Evolutionary conservation across 305 asterid species (phyloP).

Genomic region (Ajuga reptans): DNA sequence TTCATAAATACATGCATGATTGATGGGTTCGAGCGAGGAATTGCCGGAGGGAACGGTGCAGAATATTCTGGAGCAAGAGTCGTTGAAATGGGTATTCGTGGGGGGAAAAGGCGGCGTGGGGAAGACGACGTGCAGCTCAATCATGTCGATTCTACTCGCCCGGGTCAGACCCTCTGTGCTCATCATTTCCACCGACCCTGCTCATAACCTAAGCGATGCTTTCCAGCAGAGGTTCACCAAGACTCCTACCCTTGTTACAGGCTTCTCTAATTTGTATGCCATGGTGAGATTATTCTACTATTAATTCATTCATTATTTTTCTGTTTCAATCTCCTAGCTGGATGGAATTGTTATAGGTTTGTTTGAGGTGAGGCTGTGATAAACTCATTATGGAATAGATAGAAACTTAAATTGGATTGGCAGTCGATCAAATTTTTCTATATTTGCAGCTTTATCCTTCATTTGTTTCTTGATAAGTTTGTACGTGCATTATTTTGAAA

Average conservation of each 20-base stretch:
- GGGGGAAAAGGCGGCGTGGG: slow-evolving; percentile 88
- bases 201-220: slow-evolving; percentile 95
- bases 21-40: slow-evolving; percentile 42
- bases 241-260: slow-evolving; percentile 79
- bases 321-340: neutral
- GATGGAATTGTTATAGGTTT: neutral
- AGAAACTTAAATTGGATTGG: neutral
- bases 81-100: slow-evolving; percentile 70
- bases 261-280: slow-evolving; percentile 84
- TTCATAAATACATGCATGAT: neutral
- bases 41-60: slow-evolving; percentile 48
- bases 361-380: neutral
- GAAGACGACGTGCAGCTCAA: slow-evolving; percentile 72
- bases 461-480: neutral
- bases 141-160: slow-evolving; percentile 48
- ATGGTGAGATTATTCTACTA: slow-evolving; percentile 47
- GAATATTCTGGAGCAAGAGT: slow-evolving; percentile 60
- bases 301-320: no score
- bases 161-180: slow-evolving; percentile 68
- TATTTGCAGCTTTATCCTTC: neutral
- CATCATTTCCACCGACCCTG: slow-evolving; percentile 92
- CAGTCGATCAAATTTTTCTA: neutral
- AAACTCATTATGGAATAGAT: neutral
- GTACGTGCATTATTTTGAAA: neutral
- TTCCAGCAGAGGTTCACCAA: slow-evolving; percentile 89